Evolutionary conservation across 352 stramenopile species (phyloP).

Genomic region (Salisapilia sapeloensis): DNA sequence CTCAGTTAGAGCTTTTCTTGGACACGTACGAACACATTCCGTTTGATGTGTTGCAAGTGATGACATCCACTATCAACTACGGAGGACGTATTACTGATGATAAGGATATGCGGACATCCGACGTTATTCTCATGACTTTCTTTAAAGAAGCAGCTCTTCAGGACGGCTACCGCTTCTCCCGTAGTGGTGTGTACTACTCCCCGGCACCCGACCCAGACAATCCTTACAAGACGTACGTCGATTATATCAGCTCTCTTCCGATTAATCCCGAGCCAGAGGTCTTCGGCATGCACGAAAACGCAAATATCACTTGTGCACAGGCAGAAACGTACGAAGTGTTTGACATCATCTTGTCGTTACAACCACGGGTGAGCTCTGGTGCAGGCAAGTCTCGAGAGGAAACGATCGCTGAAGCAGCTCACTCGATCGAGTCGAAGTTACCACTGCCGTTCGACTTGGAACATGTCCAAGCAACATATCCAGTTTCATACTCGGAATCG

Average conservation of each 20-base stretch:
- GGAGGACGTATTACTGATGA: constrained; percentile 88
- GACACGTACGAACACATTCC: constrained; percentile 73
- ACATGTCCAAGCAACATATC: constrained; percentile 66
- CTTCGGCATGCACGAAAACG: constrained; percentile 92
- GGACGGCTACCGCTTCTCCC: constrained; percentile 56
- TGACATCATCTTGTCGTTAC: constrained; percentile 58
- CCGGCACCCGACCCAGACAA: constrained; percentile 42
- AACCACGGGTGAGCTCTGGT: constrained; percentile 44
- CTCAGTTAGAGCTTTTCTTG: constrained; percentile 83
- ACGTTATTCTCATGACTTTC: constrained; percentile 82
- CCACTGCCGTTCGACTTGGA: constrained; percentile 61
- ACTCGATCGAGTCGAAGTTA: constrained; percentile 46
- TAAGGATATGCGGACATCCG: constrained; percentile 79
- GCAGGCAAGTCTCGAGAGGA: constrained; percentile 60
- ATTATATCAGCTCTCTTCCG: constrained; percentile 88
- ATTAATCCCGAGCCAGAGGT: constrained; percentile 85
- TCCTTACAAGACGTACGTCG: constrained; percentile 75
- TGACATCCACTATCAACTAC: constrained; percentile 91
- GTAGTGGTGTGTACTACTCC: constrained; percentile 50
- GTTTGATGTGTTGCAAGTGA: constrained; percentile 83
- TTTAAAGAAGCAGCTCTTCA: constrained; percentile 75
- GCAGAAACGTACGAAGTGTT: constrained; percentile 82
- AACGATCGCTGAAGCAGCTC: constrained; percentile 55
- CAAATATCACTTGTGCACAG: constrained; percentile 87
- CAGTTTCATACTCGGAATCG: constrained; percentile 83